Evolutionary conservation across 2,329 filamentous ascomycete species (phyloP), one percentile per base, ranked within the genome.

Genomic region (Diaporthe ampelina): DNA sequence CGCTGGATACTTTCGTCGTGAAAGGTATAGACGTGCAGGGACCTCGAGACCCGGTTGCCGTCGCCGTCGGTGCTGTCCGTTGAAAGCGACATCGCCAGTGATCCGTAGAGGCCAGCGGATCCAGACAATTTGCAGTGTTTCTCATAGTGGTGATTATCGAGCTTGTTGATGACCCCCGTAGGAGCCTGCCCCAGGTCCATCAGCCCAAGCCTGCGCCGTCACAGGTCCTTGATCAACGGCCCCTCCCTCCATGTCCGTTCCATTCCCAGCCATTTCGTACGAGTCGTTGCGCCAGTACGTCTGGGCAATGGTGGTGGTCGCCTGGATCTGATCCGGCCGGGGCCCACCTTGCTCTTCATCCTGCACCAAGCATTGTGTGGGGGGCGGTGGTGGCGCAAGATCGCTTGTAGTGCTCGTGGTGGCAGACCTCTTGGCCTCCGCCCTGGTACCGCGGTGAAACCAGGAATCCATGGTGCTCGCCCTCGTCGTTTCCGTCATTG

Each of bases 121-220:
- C 29, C 29, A 29, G 29, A 29, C 29, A 3, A 4, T 29, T 29
- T 29, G 29, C 29, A 2, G 29, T 4, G 29, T 29, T 29, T 2
- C 35, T 37, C 1, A 11, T 37, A 37, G 35, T 37, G 8, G 35
- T 37, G 8, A 37, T 37, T 37, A 37, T 13, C 2, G 11, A 43
- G 43, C 29, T 37, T 5, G 56, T 3, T 17, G 29, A n/a, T 32
- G 1, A 24, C 7, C 56, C 3, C 21, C 56, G n/a, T 15, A 40
- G 17, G 19, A 24, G 19, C 56, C 56, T 1, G 21, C 9, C 21
- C 11, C 56, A 21, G 56, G 56, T 29, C 32, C 56, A 24, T 9
- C 56, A 24, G 32, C 56, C 56, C 56, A 59, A 6, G 56, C 56
- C 56, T 59, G 32, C 56, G 56, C 37, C 29, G 19, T 59, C 32